Evolutionary conservation across 2,329 filamentous ascomycete genomes (phyloP).

Genomic region (Apiospora rasikravindrae): DNA sequence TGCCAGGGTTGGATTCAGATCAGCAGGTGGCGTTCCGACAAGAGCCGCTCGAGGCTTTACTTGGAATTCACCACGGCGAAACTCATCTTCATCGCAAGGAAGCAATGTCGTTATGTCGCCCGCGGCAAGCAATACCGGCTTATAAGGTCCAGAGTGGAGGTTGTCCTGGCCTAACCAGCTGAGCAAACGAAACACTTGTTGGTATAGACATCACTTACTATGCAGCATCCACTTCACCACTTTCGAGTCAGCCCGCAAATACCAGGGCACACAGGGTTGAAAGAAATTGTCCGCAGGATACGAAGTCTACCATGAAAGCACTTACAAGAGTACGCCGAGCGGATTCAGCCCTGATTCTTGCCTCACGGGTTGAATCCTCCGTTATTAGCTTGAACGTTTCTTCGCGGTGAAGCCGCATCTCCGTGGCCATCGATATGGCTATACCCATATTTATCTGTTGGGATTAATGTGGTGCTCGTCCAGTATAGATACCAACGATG

Average conservation of each 20-base stretch:
- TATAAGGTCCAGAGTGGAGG: slow-evolving; percentile 57
- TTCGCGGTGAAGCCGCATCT: slow-evolving; percentile 61
- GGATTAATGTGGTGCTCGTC: slow-evolving; percentile 26
- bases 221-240: slow-evolving; percentile 60
- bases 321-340: slow-evolving; percentile 52
- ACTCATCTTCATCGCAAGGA: slow-evolving; percentile 58
- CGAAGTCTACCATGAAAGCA: slow-evolving; percentile 42
- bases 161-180: slow-evolving; percentile 54
- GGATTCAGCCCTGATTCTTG: slow-evolving; percentile 58
- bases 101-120: slow-evolving; percentile 60
- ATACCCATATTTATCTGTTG: slow-evolving; percentile 61
- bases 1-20: slow-evolving; percentile 50
- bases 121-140: slow-evolving; percentile 56
- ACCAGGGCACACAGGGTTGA: background rate
- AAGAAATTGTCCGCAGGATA: background rate
- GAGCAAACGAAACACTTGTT: background rate
- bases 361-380: slow-evolving; percentile 47
- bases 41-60: slow-evolving; percentile 52
- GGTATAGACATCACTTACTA: slow-evolving; percentile 39
- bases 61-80: slow-evolving; percentile 32
- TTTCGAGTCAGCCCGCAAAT: background rate
- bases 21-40: slow-evolving; percentile 57
- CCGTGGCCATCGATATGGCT: slow-evolving; percentile 59
- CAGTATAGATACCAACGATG: background rate
- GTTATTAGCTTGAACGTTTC: slow-evolving; percentile 54